Base-by-base conservation (phyloP, 805 yeast species). In the Alloascoidea africana region DNA sequence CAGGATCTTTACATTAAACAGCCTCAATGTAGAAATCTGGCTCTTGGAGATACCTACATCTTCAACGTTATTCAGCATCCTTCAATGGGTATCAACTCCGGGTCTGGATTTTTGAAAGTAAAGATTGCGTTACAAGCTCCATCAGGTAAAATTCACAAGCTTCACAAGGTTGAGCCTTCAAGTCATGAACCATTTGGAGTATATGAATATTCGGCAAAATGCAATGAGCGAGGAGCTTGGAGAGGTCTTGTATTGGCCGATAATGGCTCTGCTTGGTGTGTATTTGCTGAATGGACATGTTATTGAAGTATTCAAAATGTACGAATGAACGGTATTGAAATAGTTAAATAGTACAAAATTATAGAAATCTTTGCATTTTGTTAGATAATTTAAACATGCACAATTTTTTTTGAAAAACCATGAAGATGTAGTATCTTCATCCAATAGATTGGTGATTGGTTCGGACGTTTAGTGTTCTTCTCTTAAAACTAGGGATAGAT, bases 251-350 rank as follows among this genome's bases (percentile, higher is more conserved):
- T 84, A 0, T 70, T 80, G 32, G 78, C 84, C 5, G 89, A 84
- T 44, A 70, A 76, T 32, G 83, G 82, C 3, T 66, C 67, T 39
- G 76, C 85, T 38, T 83, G 94, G 84, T 79, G 85, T 48, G 84
- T 82, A 2, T 85, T 83, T 58, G 86, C 94, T 11, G 95, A 86
- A 55, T 89, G 98, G 98, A 62, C 63, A 19, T 79, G 89, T 54
- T 54, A 60, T 14, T 57, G 45, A 38, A 17, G 33, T 34, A 42
- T 38, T 39, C 40, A n/a, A 30, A 18, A 27, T 18, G 37, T 13
- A n/a, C n/a, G n/a, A n/a, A n/a, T n/a, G n/a, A n/a, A n/a, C n/a
- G n/a, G n/a, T n/a, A n/a, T n/a, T n/a, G n/a, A n/a, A n/a, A n/a
- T n/a, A n/a, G n/a, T n/a, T n/a, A n/a, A n/a, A n/a, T n/a, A n/a